A percentile compares a stretch with the other conserved stretches of the same genome.
Conservation (phyloP, 2,329 filamentous ascomycete species). For the Corniculantispora saksenae region DNA sequence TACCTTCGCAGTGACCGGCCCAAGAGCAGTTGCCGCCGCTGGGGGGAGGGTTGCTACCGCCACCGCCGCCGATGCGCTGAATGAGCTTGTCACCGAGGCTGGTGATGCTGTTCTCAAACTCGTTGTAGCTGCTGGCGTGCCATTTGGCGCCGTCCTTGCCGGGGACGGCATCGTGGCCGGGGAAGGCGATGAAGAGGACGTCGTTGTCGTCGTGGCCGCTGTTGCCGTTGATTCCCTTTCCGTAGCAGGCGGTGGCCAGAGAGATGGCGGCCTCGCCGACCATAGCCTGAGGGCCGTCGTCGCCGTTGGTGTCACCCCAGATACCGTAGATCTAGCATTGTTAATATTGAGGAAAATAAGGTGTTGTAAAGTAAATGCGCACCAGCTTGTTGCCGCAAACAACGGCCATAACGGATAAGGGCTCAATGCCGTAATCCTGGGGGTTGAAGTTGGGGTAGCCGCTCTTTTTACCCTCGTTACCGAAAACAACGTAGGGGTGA, state of each 20-base stretch:
- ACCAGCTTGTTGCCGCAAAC: conserved; percentile 46
- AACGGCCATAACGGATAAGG: conserved; percentile 51
- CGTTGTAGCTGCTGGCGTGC: conserved; percentile 47
- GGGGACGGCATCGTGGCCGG: conserved; percentile 56
- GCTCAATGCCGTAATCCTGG: conserved; percentile 39
- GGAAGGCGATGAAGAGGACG: conserved; percentile 64
- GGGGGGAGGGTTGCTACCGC: conserved; percentile 15
- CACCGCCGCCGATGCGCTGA: conserved; percentile 28
- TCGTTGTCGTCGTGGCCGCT: conserved; percentile 57
- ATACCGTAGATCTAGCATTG: conserved; percentile 46
- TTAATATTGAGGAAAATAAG: conserved; percentile 21
- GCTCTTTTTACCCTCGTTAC: conserved; percentile 37
- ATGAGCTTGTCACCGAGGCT: conserved; percentile 54
- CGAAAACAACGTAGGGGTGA: conserved; percentile 52
- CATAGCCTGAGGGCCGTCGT: conserved; percentile 45
- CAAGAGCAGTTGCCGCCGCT: conserved; percentile 22
- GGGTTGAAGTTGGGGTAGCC: conserved; percentile 38
- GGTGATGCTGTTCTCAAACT: conserved; percentile 56
- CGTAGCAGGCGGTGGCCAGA: conserved; percentile 59
- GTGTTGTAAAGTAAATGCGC: not conserved
- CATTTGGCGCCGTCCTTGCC: conserved; percentile 55
- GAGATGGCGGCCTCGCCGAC: conserved; percentile 60
- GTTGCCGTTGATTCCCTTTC: conserved; percentile 52
- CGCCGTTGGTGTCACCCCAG: conserved; percentile 64
- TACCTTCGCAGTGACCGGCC: conserved; percentile 24